Conservation (phyloP, 768 basidiomycete genomes). For the Termitomyces sp. region DNA sequence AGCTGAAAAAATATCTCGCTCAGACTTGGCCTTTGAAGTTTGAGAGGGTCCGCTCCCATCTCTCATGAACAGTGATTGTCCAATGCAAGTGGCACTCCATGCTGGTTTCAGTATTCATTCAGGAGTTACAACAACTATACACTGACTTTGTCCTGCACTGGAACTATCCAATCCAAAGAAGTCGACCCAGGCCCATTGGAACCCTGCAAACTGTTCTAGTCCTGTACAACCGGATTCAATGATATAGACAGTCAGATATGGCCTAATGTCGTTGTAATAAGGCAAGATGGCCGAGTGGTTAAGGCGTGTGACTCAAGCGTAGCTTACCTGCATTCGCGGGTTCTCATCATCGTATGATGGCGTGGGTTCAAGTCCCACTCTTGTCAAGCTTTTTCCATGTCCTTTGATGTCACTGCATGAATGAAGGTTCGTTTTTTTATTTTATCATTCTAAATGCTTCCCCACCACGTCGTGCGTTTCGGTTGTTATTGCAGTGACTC, state of each 20-base stretch:
- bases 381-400: too few relatives aligned
- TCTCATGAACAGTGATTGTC: neutral
- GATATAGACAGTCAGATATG: neutral
- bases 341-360: too few relatives aligned
- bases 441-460: too few relatives aligned
- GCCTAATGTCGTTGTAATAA: too few relatives aligned
- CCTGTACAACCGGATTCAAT: neutral
- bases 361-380: too few relatives aligned
- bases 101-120: neutral
- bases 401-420: too few relatives aligned
- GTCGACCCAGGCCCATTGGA: neutral
- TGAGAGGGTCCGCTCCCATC: conserved; percentile 50
- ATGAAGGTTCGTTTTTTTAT: too few relatives aligned
- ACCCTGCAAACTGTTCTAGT: neutral
- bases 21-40: conserved; percentile 34
- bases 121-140: neutral
- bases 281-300: too few relatives aligned
- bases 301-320: too few relatives aligned
- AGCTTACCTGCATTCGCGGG: too few relatives aligned
- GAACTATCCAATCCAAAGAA: conserved; percentile 1
- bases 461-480: too few relatives aligned
- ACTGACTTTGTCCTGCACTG: neutral
- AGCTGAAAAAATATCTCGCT: conserved; percentile 37
- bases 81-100: neutral
- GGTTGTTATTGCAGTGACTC: too few relatives aligned